A percentile compares a stretch with the other conserved stretches of the same genome.
phyloP scores from a whole-genome alignment of 2,329 filamentous ascomycete genomes.

The Xylaria sp. region DNA sequence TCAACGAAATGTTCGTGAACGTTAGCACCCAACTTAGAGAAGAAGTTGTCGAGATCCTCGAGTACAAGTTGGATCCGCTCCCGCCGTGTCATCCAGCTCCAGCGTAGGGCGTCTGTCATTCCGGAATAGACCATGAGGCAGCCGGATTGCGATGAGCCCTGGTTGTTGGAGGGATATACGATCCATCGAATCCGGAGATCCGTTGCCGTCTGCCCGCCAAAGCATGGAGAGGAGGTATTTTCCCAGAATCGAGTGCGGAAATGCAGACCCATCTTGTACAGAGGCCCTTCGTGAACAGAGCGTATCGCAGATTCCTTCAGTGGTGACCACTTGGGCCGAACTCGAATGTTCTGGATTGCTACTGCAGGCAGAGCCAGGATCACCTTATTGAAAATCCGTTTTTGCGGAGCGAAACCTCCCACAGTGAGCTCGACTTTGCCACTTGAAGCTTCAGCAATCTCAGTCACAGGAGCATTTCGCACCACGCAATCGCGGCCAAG shows the following conservation, averaged over 20 bases:
- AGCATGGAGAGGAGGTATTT: slow-evolving; percentile 16
- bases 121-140: slow-evolving; percentile 34
- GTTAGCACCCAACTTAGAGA: slow-evolving; percentile 14
- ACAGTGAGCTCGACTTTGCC: too few relatives aligned
- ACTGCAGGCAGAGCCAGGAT: slow-evolving; percentile 11
- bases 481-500: too few relatives aligned
- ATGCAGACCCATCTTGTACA: slow-evolving; percentile 39
- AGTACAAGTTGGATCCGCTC: too few relatives aligned
- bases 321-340: slow-evolving; percentile 30
- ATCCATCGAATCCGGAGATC: slow-evolving; percentile 39
- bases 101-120: not conserved
- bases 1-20: slow-evolving; percentile 36
- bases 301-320: slow-evolving; percentile 34
- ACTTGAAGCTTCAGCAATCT: too few relatives aligned
- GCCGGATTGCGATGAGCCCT: slow-evolving; percentile 24
- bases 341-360: slow-evolving; percentile 19
- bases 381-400: too few relatives aligned
- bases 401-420: too few relatives aligned
- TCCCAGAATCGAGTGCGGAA: slow-evolving; percentile 39
- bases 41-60: too few relatives aligned
- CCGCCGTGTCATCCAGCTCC: too few relatives aligned
- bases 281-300: slow-evolving; percentile 25
- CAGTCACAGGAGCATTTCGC: too few relatives aligned
- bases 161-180: slow-evolving; percentile 35
- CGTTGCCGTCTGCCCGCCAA: slow-evolving; percentile 35